A percentile compares a stretch with the other conserved stretches of the same genome.
These are phyloP conservation scores for Loxodes magnus DNA, from an alignment of 73 alveolate species.

Conservation along the genomic window DNA sequence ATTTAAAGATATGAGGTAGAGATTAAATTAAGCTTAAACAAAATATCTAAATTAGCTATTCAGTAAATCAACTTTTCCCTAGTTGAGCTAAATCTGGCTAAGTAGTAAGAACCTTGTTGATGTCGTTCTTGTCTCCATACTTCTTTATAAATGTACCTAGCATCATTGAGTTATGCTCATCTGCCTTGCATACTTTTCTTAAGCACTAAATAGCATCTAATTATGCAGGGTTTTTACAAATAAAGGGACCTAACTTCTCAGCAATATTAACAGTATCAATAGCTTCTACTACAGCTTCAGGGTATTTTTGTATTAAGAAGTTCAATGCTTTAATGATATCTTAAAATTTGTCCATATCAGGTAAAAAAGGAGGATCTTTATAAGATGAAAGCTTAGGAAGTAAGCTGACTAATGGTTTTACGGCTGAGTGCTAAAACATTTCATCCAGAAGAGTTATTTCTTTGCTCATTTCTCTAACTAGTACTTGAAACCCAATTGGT, in stretches of 20 bases:
- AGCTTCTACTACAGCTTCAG: conserved; percentile 64
- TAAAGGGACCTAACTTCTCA: conserved; percentile 76
- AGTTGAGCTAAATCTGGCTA: too few relatives aligned
- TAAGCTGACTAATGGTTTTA: conserved; percentile 64
- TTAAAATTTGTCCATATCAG: conserved; percentile 42
- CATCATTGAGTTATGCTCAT: conserved; percentile 46
- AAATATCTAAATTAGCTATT: too few relatives aligned
- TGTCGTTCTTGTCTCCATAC: conserved; percentile 54
- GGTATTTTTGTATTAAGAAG: conserved; percentile 59
- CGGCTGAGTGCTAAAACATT: conserved; percentile 68
- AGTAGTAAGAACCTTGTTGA: too few relatives aligned
- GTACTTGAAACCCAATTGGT: conserved; percentile 83
- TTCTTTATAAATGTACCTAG: conserved; percentile 39
- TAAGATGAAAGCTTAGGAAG: conserved; percentile 61
- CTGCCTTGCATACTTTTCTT: conserved; percentile 46
- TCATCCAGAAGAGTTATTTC: conserved; percentile 68
- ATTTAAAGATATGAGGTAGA: too few relatives aligned
- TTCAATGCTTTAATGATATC: conserved; percentile 55
- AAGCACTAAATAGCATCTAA: conserved; percentile 49
- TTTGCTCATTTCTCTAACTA: conserved; percentile 56
- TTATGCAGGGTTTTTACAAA: conserved; percentile 36
- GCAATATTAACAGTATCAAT: conserved; percentile 73
- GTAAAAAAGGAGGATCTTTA: conserved; percentile 59
- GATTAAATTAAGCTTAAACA: too few relatives aligned
- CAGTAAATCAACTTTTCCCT: too few relatives aligned